Evolutionary conservation across 495 filamentous ascomycete species (phyloP).

Genomic region (Talaromyces adpressus): DNA sequence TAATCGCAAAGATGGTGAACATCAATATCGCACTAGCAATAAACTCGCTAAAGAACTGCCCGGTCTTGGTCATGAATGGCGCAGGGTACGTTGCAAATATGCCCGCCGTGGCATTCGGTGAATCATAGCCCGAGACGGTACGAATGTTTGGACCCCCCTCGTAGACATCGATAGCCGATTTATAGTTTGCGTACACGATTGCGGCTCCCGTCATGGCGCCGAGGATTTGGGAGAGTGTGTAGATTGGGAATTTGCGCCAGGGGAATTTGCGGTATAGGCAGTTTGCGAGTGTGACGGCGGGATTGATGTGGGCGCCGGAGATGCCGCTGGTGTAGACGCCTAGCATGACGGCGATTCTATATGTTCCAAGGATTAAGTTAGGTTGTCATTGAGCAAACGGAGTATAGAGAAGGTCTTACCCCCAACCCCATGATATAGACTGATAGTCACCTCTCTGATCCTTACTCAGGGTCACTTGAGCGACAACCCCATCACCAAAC

Average conservation of each 20-base stretch:
- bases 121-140: slow-evolving; percentile 47
- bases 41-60: slow-evolving; percentile 59
- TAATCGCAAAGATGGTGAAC: slow-evolving; percentile 62
- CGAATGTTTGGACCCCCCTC: slow-evolving; percentile 47
- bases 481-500: slow-evolving; percentile 57
- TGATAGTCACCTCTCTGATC: slow-evolving; percentile 49
- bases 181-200: slow-evolving; percentile 53
- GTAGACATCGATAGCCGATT: slow-evolving; percentile 44
- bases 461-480: slow-evolving; percentile 49
- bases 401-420: slow-evolving; percentile 31
- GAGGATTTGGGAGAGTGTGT: slow-evolving; percentile 45
- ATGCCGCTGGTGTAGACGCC: slow-evolving; percentile 56
- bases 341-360: slow-evolving; percentile 53
- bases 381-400: background rate
- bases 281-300: slow-evolving; percentile 56
- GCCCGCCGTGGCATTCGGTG: slow-evolving; percentile 49
- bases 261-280: slow-evolving; percentile 56
- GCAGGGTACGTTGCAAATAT: slow-evolving; percentile 64
- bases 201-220: slow-evolving; percentile 48
- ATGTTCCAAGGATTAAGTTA: background rate
- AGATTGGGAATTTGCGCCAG: slow-evolving; percentile 52
- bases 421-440: slow-evolving; percentile 57
- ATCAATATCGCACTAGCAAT: slow-evolving; percentile 53
- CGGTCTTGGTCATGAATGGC: slow-evolving; percentile 50
- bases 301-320: slow-evolving; percentile 58